Evolutionary conservation across 73 alveolate species (phyloP).

Genomic region (Diophrys appendiculata): DNA sequence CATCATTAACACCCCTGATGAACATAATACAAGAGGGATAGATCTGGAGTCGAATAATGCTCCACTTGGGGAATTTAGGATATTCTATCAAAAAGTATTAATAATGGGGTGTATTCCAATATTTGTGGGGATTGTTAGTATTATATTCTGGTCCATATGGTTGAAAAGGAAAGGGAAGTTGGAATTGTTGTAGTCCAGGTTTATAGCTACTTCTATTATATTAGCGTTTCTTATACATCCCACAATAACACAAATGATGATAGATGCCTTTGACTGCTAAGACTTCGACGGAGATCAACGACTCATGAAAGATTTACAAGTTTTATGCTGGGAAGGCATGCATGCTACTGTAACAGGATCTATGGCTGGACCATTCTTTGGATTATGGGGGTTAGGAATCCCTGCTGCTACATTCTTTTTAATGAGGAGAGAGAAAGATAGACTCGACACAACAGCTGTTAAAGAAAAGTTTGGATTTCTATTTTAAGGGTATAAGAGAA

Average conservation of each 20-base stretch:
- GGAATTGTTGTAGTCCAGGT: constrained; percentile 29
- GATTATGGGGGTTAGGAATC: constrained; percentile 63
- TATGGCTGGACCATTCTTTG: constrained; percentile 59
- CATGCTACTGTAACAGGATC: constrained; percentile 26
- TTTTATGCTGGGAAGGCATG: constrained; percentile 43
- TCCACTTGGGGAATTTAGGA: constrained; percentile 32
- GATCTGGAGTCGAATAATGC: constrained; percentile 25
- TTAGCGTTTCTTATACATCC: constrained; percentile 62
- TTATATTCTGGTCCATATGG: constrained; percentile 29
- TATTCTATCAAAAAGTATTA: constrained; percentile 30
- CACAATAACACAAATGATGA: constrained; percentile 55
- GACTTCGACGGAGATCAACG: constrained; percentile 48
- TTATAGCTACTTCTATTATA: constrained; percentile 53
- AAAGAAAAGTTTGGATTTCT: constrained; percentile 72
- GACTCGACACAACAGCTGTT: constrained; percentile 49
- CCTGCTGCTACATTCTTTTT: constrained; percentile 61
- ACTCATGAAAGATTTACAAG: constrained; percentile 44
- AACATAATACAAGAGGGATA: constrained; percentile 11
- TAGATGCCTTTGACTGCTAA: constrained; percentile 56
- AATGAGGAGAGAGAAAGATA: constrained; percentile 51
- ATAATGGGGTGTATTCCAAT: constrained; percentile 48
- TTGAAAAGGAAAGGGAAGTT: constrained; percentile 19
- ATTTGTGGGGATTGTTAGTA: constrained; percentile 16
- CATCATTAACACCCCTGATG: constrained; percentile 19
- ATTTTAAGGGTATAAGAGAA: constrained; percentile 65